Base-by-base conservation (phyloP, 306 rosid genomes). In the Medicago ruthenica region DNA sequence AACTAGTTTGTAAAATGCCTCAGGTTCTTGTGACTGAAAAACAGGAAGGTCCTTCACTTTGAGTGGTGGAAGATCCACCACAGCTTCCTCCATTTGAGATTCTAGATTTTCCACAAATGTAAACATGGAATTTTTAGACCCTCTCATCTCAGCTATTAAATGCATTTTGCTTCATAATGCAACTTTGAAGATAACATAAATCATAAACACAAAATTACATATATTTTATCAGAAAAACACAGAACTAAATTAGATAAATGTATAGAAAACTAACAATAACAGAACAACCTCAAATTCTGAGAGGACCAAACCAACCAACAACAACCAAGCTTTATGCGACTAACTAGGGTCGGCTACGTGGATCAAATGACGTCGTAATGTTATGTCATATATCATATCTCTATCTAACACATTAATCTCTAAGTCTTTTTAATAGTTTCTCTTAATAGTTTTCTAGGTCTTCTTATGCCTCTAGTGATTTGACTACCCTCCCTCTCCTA, bases 41-140 rank as follows among this genome's bases (percentile, higher is more conserved):
- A 20, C 31, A 0, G 89, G 97, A 45, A 92, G 84, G 74, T 89
- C 93, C 64, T 84, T 86, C 68, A 85, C 85, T 68, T 82, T 84
- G 2, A 92, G 85, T 0, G 92, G 88, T 55, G 88, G 81, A 22
- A 89, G 79, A 37, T 86, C 85, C 16, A 68, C 82, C 73, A 92
- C 90, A 1, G 73, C 69, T 50, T 89, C 89, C 47, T 85, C 83
- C 75, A 71, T 57, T 69, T 48, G 47, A 72, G 78, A 82, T 17
- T 85, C 88, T 89, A 77, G 20, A 75, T 70, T 62, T 77, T 20
- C 64, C 68, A 61, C 27, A 74, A 21, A 68, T 51, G 54, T 18
- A 60, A 48, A 50, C 8, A 47, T 5, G 34, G 17, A 13, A 24
- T 18, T 9, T 21, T 24, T 1, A 66, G 45, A 4, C 40, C 34